These are phyloP conservation scores for Cercospora brassicicola DNA, from an alignment of 2,329 filamentous ascomycete species.

Conservation along the genomic window DNA sequence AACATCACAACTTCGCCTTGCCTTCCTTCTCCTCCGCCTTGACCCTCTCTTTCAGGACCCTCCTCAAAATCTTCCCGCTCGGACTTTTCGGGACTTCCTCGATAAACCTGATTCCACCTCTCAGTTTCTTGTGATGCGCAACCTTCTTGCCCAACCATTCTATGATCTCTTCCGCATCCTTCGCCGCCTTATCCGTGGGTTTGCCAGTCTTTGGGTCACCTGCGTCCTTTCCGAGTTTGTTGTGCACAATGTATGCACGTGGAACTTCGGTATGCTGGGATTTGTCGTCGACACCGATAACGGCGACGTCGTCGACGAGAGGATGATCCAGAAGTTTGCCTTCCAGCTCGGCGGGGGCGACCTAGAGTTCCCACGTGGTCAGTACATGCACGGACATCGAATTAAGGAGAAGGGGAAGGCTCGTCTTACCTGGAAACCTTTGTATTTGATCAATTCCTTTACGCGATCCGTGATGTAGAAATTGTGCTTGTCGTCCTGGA, in stretches of 20 bases:
- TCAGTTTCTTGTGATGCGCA: conserved; percentile 49
- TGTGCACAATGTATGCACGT: conserved; percentile 46
- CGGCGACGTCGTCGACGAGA: conserved; percentile 47
- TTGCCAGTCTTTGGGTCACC: conserved; percentile 32
- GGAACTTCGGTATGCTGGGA: conserved; percentile 50
- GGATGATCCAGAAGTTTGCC: conserved; percentile 48
- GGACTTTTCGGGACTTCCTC: conserved; percentile 51
- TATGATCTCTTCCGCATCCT: conserved; percentile 45
- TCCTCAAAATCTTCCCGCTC: conserved; percentile 51
- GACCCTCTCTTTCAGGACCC: conserved; percentile 47
- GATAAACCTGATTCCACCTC: conserved; percentile 50
- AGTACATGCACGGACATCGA: neutral
- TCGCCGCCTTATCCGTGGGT: conserved; percentile 27
- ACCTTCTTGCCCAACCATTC: conserved; percentile 48
- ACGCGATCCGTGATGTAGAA: conserved; percentile 88
- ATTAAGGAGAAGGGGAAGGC: neutral
- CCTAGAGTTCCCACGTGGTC: conserved; percentile 19
- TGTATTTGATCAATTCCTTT: conserved; percentile 67
- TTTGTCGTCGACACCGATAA: conserved; percentile 49
- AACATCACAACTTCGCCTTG: conserved; percentile 30
- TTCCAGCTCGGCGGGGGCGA: conserved; percentile 51
- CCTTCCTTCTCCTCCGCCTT: conserved; percentile 45
- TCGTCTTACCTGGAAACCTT: conserved; percentile 42
- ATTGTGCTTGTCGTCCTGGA: conserved; percentile 73
- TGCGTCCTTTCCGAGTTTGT: conserved; percentile 41